These are phyloP conservation scores for Silene coronaria DNA, from an alignment of 179 eudicot genomes.

Conservation along the genomic window DNA sequence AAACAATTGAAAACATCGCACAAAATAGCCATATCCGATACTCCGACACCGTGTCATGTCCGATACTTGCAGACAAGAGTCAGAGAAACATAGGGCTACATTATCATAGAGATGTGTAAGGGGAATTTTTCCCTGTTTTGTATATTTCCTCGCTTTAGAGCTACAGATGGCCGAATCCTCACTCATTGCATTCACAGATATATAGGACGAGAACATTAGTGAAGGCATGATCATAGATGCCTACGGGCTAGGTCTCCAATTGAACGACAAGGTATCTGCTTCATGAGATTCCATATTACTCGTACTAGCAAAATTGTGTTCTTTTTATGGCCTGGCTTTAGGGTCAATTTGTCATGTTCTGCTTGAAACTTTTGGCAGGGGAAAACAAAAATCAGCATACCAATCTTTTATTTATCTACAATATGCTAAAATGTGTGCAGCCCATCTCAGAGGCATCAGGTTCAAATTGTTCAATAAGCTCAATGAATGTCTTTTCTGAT, in stretches of 20 bases:
- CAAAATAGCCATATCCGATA: too few relatives aligned
- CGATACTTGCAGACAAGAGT: too few relatives aligned
- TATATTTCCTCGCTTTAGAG: not conserved
- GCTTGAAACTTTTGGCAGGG: not conserved
- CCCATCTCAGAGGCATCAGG: not conserved
- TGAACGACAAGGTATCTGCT: not conserved
- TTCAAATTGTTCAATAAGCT: not conserved
- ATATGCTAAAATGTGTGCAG: not conserved
- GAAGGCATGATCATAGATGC: not conserved
- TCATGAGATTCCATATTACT: not conserved
- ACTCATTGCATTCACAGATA: not conserved
- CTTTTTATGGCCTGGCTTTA: not conserved
- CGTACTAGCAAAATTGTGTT: not conserved
- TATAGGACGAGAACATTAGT: not conserved
- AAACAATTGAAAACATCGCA: too few relatives aligned
- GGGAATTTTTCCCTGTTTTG: not conserved
- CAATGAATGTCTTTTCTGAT: not conserved
- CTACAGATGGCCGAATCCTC: not conserved
- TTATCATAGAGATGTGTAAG: not conserved
- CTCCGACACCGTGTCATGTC: too few relatives aligned
- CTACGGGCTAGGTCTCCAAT: not conserved
- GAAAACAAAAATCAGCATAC: not conserved
- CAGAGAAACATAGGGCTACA: too few relatives aligned
- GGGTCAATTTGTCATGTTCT: not conserved
- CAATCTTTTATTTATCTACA: not conserved